Percentiles rank a stretch among this genome's conserved stretches.
These are phyloP conservation scores for Clausena lansium DNA, from an alignment of 345 rosid genomes.

Conservation along the genomic window DNA sequence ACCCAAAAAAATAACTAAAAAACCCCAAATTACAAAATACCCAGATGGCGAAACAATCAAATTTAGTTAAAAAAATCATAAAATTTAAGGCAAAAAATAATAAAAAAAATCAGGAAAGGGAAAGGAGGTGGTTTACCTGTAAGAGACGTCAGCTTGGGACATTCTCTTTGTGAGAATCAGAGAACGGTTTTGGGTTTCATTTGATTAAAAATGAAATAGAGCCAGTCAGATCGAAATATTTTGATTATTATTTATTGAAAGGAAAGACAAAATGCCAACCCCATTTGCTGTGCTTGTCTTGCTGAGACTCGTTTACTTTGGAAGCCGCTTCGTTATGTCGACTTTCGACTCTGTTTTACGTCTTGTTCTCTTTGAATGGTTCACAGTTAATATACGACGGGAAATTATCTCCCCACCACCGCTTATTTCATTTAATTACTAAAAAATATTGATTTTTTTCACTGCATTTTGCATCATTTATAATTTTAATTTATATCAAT, in stretches of 20 bases:
- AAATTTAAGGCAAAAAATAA: neutral
- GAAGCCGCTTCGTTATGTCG: neutral
- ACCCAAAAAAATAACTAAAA: neutral
- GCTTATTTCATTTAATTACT: too few relatives aligned
- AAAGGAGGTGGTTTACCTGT: constrained; percentile 32
- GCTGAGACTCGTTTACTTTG: neutral
- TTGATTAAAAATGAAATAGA: neutral
- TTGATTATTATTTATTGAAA: neutral
- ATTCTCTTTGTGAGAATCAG: constrained; percentile 30
- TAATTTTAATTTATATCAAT: too few relatives aligned
- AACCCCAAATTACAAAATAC: neutral
- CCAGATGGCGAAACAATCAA: neutral
- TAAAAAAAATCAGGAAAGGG: neutral
- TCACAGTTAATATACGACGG: too few relatives aligned
- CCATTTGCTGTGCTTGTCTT: neutral
- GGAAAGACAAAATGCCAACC: neutral
- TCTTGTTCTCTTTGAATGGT: too few relatives aligned
- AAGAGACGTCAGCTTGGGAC: constrained; percentile 54
- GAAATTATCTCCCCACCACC: too few relatives aligned
- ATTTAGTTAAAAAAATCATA: neutral
- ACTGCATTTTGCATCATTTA: too few relatives aligned
- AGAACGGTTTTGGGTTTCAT: constrained; percentile 20
- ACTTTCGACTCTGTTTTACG: neutral
- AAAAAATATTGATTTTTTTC: too few relatives aligned
- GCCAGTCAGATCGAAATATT: constrained; percentile 8